Evolutionary conservation across 139 green algal species (phyloP), one percentile per base, ranked within the genome.

Genomic region (Coccomyxa sp.): DNA sequence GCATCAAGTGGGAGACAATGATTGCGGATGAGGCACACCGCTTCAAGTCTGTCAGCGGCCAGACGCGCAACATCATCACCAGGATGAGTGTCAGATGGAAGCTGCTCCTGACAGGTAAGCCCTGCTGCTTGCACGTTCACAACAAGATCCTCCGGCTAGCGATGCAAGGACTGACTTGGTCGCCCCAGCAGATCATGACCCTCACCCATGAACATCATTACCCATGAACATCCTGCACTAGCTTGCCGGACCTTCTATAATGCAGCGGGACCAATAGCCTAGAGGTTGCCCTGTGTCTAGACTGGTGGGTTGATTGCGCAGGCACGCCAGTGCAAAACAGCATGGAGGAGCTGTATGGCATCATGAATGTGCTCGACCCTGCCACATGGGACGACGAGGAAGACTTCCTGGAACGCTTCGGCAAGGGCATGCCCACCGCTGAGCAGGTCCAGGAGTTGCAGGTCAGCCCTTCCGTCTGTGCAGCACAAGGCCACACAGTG

Each of bases 321-420:
- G 89, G 94, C 41, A 98, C 94, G 8, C 94, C 94, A 39, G 89
- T 98, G 44, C 94, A 98, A 86, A 98, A 98, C 91, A 97, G 98
- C 89, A 93, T 97, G 79, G 7, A n/a, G 64, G 79, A 83, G 86
- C 89, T 98, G 38, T 96, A 80, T 79, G 85, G 88, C 38, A 85
- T 98, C 44, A 82, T 98, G 34, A 93, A 92, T 39, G 70, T 98
- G 70, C 83, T 98, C 29, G 88, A 98, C 79, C 77, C 83, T 0
- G 75, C 88, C 31, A 74, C 78, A 64, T 93, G 83, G 72, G 81
- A 55, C n/a, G 81, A 85, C 55, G 81, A 90, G 79, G 90, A 89
- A 3, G 87, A 89, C 7, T 97, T 97, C 36, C 55, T 91, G 70
- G 85, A 86, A 12, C 55, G 73, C 64, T 96, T 83, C 81, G 64